A percentile compares a stretch with the other conserved stretches of the same genome.
Evolutionary conservation across 2,329 filamentous ascomycete species (phyloP).

Genomic region (Aspergillus brunneoviolaceus): DNA sequence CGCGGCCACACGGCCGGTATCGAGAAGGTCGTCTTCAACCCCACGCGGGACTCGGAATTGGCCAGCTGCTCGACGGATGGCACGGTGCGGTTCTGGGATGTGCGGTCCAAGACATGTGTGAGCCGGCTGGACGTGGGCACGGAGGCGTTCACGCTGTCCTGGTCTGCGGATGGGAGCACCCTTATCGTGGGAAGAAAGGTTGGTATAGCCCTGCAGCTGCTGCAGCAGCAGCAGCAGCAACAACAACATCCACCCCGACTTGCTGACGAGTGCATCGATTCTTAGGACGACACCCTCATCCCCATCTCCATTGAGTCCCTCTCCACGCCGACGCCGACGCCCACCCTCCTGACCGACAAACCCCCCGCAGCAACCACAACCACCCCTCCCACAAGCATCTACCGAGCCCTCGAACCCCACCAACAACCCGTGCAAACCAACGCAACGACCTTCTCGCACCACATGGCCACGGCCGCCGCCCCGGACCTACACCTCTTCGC

Average conservation of each 20-base stretch:
- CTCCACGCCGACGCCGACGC: conserved; percentile 38
- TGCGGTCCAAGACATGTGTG: conserved; percentile 49
- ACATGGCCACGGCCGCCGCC: conserved; percentile 34
- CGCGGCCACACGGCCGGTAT: conserved; percentile 49
- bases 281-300: conserved; percentile 49
- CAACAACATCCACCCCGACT: not conserved
- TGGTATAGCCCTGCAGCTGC: conserved; percentile 4
- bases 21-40: conserved; percentile 52
- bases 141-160: conserved; percentile 50
- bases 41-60: conserved; percentile 49
- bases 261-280: not conserved
- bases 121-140: conserved; percentile 50
- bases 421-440: conserved; percentile 51
- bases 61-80: conserved; percentile 52
- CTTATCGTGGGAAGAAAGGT: conserved; percentile 51
- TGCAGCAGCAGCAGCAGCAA: not conserved
- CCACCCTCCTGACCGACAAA: conserved; percentile 28
- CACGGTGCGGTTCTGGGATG: conserved; percentile 53
- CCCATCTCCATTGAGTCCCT: conserved; percentile 45
- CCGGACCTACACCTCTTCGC: conserved; percentile 47
- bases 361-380: conserved; percentile 7
- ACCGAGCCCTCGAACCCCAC: conserved; percentile 42
- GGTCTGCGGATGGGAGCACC: conserved; percentile 49
- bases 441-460: conserved; percentile 49
- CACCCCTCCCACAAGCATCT: conserved; percentile 27